Percentiles rank a stretch among this genome's conserved stretches.
Evolutionary conservation across 257 asterid species (phyloP).

Genomic region (Nemophila menziesii): DNA sequence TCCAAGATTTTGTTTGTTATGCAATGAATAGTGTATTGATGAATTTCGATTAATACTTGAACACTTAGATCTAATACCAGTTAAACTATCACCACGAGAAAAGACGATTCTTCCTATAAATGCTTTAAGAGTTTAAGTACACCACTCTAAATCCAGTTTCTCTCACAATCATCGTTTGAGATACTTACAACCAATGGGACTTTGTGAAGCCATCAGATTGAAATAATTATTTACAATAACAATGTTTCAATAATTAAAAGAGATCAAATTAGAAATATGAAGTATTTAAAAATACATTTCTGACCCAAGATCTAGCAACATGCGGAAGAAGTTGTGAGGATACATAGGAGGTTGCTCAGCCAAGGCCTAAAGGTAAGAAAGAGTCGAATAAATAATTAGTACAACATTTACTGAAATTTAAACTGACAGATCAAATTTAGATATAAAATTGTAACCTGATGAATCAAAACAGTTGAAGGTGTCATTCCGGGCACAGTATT

Average conservation of each 20-base stretch:
- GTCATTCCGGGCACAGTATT: constrained; percentile 95
- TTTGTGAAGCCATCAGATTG: no score
- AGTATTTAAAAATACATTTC: constrained; percentile 24
- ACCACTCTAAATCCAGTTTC: no score
- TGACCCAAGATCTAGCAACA: constrained; percentile 59
- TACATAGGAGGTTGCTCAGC: constrained; percentile 73
- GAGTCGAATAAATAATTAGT: not conserved
- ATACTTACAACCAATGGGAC: no score
- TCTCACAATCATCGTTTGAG: no score
- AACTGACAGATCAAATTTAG: not conserved
- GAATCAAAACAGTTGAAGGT: constrained; percentile 83
- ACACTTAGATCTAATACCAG: no score
- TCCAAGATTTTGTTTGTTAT: no score
- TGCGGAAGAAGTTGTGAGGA: constrained; percentile 72
- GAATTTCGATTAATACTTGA: no score
- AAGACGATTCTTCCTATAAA: no score
- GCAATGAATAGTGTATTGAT: no score
- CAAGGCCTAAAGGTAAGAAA: constrained; percentile 43
- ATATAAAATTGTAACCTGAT: constrained; percentile 41
- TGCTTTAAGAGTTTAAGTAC: no score
- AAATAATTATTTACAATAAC: not conserved
- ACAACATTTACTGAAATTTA: no score
- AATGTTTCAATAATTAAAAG: not conserved
- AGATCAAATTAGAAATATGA: not conserved
- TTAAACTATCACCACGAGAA: no score